phyloP scores from a whole-genome alignment of 257 asterid genomes.

The Nicotiana benthamiana region DNA sequence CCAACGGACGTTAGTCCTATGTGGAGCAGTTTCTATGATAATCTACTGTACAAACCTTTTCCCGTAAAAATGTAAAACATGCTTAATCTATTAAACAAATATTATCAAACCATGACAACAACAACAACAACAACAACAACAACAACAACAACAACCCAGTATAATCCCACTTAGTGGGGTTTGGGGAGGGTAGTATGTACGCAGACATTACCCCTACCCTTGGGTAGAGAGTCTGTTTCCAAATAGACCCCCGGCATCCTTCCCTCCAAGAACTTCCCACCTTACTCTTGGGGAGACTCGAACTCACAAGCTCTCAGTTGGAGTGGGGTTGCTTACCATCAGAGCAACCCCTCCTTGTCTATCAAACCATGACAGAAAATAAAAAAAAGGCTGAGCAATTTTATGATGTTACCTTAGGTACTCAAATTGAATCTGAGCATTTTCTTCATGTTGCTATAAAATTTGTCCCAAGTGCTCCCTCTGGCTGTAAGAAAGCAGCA shows the following conservation, averaged over 20 bases:
- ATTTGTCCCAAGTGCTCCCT: conserved; percentile 1
- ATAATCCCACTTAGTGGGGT: too few species aligned
- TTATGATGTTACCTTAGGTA: background rate
- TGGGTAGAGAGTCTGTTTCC: too few species aligned
- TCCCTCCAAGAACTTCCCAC: too few species aligned
- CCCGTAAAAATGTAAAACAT: background rate
- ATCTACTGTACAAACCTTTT: background rate
- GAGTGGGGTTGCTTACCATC: too few species aligned
- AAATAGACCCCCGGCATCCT: too few species aligned
- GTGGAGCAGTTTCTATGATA: background rate
- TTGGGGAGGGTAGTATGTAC: too few species aligned
- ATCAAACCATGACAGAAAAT: background rate
- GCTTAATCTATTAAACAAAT: background rate
- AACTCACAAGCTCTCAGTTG: too few species aligned
- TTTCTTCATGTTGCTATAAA: background rate
- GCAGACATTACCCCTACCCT: too few species aligned
- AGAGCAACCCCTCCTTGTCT: too few species aligned
- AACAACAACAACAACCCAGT: too few species aligned
- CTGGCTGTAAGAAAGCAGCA: background rate
- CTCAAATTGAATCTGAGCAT: background rate
- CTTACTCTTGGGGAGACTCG: too few species aligned
- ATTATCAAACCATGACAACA: background rate
- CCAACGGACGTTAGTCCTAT: background rate
- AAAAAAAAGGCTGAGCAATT: background rate
- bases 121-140: too few species aligned